Base-by-base conservation (phyloP, 805 yeast species). In the Ogataea ramenticola region DNA sequence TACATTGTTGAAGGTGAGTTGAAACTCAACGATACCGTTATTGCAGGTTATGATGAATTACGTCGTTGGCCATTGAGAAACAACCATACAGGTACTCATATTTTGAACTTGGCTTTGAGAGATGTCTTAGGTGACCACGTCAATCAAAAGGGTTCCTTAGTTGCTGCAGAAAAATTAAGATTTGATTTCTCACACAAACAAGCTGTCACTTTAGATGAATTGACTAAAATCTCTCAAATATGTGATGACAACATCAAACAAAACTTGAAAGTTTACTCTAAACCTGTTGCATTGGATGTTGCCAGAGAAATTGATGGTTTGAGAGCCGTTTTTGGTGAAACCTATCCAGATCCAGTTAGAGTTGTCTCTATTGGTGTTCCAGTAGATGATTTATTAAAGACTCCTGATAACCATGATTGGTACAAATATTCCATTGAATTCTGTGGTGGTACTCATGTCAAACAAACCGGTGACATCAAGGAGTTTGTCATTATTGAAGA, bases 381-480 rank as follows among this genome's bases (percentile, higher is more conserved):
- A 39, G 89, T 93, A 37, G 89, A 86, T 22, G 93, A 85, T 14
- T 71, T 93, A 53, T 63, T 91, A 52, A 71, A 73, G 7, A 72
- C 80, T 55, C 96, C 97, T 53, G 55, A 69, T 26, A 85, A 77
- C 59, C 68, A 70, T 42, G 78, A 86, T 57, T 93, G 99, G 98
- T 67, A 64, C 56, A 68, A 76, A 36, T 72, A 76, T 58, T 87
- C 96, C 1, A 75, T 93, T 52, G 99, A 93, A 70, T 93, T 93
- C 75, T 93, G 99, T 70, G 99, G 99, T 69, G 99, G 99, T 68
- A 93, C 99, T 12, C 99, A 93, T 60, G 96, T 93, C 52, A 74
- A 78, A 41, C 83, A 85, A 66, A 91, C 98, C 17, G 85, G 91
- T 48, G 98, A 91, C 48, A 93, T 93, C 62, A 89, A 89, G 64